phyloP scores from a whole-genome alignment of 1,284 basidiomycete genomes.

The Tylopilus orsonianus region DNA sequence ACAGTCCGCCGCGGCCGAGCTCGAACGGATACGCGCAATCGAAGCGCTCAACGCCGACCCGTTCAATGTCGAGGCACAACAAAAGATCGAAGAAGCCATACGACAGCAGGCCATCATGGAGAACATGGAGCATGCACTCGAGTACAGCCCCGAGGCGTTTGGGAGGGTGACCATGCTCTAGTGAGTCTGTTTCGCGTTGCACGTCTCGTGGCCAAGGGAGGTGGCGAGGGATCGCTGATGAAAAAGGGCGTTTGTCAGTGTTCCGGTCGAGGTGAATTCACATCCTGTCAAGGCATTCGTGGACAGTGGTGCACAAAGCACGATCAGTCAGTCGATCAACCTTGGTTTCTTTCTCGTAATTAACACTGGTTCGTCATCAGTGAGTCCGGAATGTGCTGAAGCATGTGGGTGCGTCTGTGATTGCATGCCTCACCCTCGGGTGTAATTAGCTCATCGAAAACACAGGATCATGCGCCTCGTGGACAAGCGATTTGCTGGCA shows the following conservation, averaged over 20 bases:
- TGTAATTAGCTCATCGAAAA: not conserved
- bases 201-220: not conserved
- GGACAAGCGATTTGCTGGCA: slow-evolving; percentile 85
- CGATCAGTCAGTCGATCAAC: slow-evolving; percentile 74
- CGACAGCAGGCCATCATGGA: slow-evolving; percentile 88
- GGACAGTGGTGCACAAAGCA: slow-evolving; percentile 95
- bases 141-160: slow-evolving; percentile 91
- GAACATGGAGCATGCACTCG: slow-evolving; percentile 89
- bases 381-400: slow-evolving; percentile 95
- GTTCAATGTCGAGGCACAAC: slow-evolving; percentile 89
- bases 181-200: slow-evolving; percentile 43
- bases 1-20: slow-evolving; percentile 53
- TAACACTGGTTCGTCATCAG: slow-evolving; percentile 42
- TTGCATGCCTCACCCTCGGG: not conserved
- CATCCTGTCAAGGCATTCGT: slow-evolving; percentile 94
- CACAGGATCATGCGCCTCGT: slow-evolving; percentile 87
- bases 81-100: slow-evolving; percentile 92
- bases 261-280: slow-evolving; percentile 90
- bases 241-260: slow-evolving; percentile 41
- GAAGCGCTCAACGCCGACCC: slow-evolving; percentile 79
- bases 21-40: slow-evolving; percentile 63
- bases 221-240: slow-evolving; percentile 15
- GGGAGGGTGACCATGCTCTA: slow-evolving; percentile 97
- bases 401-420: slow-evolving; percentile 70
- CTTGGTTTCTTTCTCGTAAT: slow-evolving; percentile 1